Evolutionary conservation across 495 filamentous ascomycete species (phyloP).

Genomic region (Xylaria curta): DNA sequence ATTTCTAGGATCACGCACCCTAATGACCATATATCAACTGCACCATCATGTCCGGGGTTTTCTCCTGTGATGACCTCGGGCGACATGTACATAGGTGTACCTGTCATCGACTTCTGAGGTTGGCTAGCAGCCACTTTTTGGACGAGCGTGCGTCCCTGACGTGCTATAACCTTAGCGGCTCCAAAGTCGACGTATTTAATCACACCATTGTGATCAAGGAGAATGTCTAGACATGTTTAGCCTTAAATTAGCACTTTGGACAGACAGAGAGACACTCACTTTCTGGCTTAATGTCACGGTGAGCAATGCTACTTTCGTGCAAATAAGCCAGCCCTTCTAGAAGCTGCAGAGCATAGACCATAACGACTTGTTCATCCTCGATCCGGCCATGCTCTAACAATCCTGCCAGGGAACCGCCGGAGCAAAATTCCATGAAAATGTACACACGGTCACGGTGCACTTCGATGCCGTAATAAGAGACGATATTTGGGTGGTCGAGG

Average conservation of each 20-base stretch:
- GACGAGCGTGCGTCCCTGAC: constrained; percentile 86
- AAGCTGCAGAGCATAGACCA: constrained; percentile 96
- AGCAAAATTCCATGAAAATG: constrained; percentile 99
- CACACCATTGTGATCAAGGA: constrained; percentile 95
- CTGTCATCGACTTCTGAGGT: constrained; percentile 90
- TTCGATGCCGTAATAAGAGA: constrained; percentile 97
- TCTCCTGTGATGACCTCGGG: constrained; percentile 96
- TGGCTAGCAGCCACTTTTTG: constrained; percentile 65
- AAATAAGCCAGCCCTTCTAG: constrained; percentile 95
- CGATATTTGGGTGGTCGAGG: constrained; percentile 95
- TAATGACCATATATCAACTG: constrained; percentile 97
- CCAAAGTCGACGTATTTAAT: constrained; percentile 99
- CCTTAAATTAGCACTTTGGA: background rate
- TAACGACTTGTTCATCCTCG: constrained; percentile 96
- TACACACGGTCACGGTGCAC: constrained; percentile 98
- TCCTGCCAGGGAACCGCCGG: constrained; percentile 88
- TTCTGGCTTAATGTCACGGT: constrained; percentile 98
- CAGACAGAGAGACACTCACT: constrained; percentile 61
- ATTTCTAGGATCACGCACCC: constrained; percentile 98
- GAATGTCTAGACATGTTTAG: constrained; percentile 68
- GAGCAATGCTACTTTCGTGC: constrained; percentile 86
- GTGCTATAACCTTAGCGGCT: constrained; percentile 94
- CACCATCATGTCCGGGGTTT: constrained; percentile 73
- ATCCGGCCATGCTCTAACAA: constrained; percentile 94
- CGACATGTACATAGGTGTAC: constrained; percentile 99